A percentile compares a stretch with the other conserved stretches of the same genome.
These are phyloP conservation scores for Brassica nigra DNA, from an alignment of 345 rosid species.

Conservation along the genomic window DNA sequence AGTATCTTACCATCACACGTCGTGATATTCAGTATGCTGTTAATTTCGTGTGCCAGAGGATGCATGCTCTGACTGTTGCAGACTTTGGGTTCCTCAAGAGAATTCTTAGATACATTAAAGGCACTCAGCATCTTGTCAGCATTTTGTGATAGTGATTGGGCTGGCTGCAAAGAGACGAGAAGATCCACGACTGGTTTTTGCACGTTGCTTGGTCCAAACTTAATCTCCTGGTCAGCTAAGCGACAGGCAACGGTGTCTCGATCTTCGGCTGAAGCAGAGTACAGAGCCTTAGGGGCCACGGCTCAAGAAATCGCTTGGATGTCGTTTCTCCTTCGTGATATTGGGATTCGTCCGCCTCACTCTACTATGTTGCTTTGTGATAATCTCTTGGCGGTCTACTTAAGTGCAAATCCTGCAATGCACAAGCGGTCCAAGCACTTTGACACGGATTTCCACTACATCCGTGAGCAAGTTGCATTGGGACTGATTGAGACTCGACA, in stretches of 20 bases:
- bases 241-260: not conserved
- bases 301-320: not conserved
- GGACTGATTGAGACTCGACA: not conserved
- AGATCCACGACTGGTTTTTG: not conserved
- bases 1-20: too few species aligned
- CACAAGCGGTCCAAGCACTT: not conserved
- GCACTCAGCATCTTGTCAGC: too few species aligned
- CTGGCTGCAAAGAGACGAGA: not conserved
- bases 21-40: too few species aligned
- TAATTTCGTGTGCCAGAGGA: too few species aligned
- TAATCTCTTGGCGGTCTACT: not conserved
- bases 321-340: not conserved
- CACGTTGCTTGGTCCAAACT: not conserved
- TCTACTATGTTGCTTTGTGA: not conserved
- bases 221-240: not conserved
- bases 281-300: not conserved
- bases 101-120: too few species aligned
- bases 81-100: too few species aligned
- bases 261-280: not conserved
- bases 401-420: not conserved
- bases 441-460: not conserved
- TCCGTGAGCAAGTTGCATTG: not conserved
- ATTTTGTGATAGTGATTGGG: not conserved
- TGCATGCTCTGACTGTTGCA: too few species aligned
- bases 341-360: not conserved